phyloP scores from a whole-genome alignment of 257 asterid species.

The Solanum chilense region DNA sequence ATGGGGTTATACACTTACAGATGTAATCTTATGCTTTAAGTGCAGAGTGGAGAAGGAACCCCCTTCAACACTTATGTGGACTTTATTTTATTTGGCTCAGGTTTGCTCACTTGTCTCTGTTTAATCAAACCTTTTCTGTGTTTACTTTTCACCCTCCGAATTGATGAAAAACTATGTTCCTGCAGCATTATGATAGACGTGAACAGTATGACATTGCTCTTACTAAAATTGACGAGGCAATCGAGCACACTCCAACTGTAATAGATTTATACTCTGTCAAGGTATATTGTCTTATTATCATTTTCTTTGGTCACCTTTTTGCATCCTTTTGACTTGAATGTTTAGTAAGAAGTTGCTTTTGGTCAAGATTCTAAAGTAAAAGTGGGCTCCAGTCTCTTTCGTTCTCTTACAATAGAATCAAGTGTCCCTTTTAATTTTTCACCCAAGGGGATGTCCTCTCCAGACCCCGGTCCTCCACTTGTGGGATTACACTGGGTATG shows the following conservation, averaged over 20 bases:
- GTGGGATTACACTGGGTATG: background rate
- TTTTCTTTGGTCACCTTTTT: background rate
- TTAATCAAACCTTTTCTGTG: background rate
- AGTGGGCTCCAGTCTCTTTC: background rate
- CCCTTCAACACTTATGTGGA: constrained; percentile 95
- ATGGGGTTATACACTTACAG: background rate
- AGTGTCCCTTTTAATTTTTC: background rate
- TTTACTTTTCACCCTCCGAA: background rate
- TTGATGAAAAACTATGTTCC: constrained; percentile 17
- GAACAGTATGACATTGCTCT: constrained; percentile 63
- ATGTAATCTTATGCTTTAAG: background rate
- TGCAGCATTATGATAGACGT: constrained; percentile 92
- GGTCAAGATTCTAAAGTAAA: background rate
- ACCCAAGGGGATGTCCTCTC: background rate
- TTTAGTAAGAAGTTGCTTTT: background rate
- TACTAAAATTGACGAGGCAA: constrained; percentile 79
- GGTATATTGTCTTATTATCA: constrained; percentile 28
- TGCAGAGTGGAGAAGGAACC: constrained; percentile 85
- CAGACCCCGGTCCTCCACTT: background rate
- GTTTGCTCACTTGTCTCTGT: constrained; percentile 23
- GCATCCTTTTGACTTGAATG: background rate
- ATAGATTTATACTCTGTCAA: constrained; percentile 90
- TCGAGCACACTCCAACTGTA: constrained; percentile 94
- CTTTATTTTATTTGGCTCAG: constrained; percentile 89
- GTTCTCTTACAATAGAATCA: background rate